Base-by-base conservation (phyloP, 495 filamentous ascomycete species). In the Aspergillus coremiiformis region DNA sequence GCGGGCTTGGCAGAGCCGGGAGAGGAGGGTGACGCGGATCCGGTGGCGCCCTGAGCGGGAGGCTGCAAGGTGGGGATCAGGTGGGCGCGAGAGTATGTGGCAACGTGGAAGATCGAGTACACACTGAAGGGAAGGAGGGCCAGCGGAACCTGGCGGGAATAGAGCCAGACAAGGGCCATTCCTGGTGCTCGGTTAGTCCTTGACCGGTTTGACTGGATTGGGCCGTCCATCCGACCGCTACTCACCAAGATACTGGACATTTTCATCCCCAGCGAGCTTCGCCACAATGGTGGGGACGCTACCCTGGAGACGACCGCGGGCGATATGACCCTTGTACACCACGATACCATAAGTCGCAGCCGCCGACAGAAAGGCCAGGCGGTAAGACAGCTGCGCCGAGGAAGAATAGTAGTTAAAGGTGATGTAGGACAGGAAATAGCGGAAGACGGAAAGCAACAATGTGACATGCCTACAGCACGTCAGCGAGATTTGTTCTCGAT, bases 21-120 rank as follows among this genome's bases (percentile, higher is more conserved):
- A 46, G 82, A 79, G 46, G 70, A 65, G n/a, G 85, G 81, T 45
- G 82, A 79, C 27, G 80, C 68, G 12, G 78, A 66, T 21, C 72
- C 56, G 1, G 69, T 59, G 39, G 63, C 58, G 30, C 51, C 51
- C 51, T 59, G 68, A 14, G 61, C 48, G 23, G 68, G 52, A 23
- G 73, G 72, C 51, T 76, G 69, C 47, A 79, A 50, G 29, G 76
- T 78, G 23, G 77, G 77, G 47, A 80, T 72, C 56, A 80, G 57
- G 63, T 78, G 76, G 53, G 73, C 76, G 45, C 77, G 74, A 44
- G 68, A 78, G 67, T 80, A 80, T 44, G 93, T 96, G 23, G 89
- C 84, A 53, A 97, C 89, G 73, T 98, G 93, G 84, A 98, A 98
- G 70, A 96, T 73, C 56, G 91, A 96, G 78, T 98, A 98, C 65